A percentile compares a stretch with the other conserved stretches of the same genome.
phyloP scores from a whole-genome alignment of 2,329 filamentous ascomycete genomes.

The Drechslera avenae region DNA sequence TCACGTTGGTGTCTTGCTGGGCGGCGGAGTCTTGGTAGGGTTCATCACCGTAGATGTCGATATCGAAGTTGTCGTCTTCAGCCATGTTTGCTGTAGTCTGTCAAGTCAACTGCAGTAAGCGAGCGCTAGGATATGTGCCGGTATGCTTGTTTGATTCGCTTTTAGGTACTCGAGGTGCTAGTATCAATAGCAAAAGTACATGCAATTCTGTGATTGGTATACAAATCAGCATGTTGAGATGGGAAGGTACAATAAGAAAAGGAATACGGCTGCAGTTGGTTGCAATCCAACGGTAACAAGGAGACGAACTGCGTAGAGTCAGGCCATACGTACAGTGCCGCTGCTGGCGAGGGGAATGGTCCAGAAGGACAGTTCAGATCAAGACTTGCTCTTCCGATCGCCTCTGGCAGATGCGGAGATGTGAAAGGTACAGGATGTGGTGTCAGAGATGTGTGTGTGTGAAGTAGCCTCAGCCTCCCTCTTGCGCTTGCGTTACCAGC shows the following conservation, averaged over 20 bases:
- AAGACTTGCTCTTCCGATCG: constrained; percentile 44
- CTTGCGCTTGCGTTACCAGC: constrained; percentile 31
- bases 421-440: constrained; percentile 44
- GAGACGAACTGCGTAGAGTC: constrained; percentile 33
- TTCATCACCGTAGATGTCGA: constrained; percentile 72
- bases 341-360: constrained; percentile 38
- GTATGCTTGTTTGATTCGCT: constrained; percentile 45
- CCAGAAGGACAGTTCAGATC: constrained; percentile 42
- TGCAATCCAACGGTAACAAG: constrained; percentile 17
- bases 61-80: constrained; percentile 72
- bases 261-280: constrained; percentile 16
- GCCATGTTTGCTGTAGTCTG: constrained; percentile 48
- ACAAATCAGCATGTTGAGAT: constrained; percentile 45
- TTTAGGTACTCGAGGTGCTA: constrained; percentile 47
- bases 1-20: constrained; percentile 32
- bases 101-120: constrained; percentile 35
- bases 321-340: constrained; percentile 51
- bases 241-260: constrained; percentile 18
- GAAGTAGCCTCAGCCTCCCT: constrained; percentile 33
- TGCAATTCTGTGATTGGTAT: constrained; percentile 42
- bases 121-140: constrained; percentile 28
- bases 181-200: constrained; percentile 46
- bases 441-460: constrained; percentile 35
- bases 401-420: constrained; percentile 49
- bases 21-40: constrained; percentile 38